These are phyloP conservation scores for Gymnopilus junonius DNA, from an alignment of 768 basidiomycete species.

Conservation along the genomic window DNA sequence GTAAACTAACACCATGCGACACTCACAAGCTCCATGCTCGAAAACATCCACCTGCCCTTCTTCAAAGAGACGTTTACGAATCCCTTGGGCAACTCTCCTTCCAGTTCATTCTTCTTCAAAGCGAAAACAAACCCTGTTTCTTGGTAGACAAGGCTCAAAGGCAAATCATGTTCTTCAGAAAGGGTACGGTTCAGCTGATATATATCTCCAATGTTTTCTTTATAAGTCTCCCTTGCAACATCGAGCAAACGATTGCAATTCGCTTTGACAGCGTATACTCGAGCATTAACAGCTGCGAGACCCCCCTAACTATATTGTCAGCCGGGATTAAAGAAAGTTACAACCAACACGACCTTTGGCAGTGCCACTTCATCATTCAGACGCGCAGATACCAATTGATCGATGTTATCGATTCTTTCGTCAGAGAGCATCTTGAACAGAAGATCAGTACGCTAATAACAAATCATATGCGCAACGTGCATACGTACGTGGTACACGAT, in stretches of 20 bases:
- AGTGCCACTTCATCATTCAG: slow-evolving; percentile 74
- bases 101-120: slow-evolving; percentile 69
- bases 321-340: not conserved
- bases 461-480: not conserved
- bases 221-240: slow-evolving; percentile 93
- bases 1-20: not conserved
- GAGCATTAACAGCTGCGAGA: slow-evolving; percentile 73
- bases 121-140: slow-evolving; percentile 76
- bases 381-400: slow-evolving; percentile 57
- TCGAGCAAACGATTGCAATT: slow-evolving; percentile 86
- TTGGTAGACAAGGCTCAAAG: slow-evolving; percentile 70
- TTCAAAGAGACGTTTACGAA: slow-evolving; percentile 72
- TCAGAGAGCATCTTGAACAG: slow-evolving; percentile 70
- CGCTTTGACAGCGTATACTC: slow-evolving; percentile 90
- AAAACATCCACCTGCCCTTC: slow-evolving; percentile 77
- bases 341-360: slow-evolving; percentile 53
- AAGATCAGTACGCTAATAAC: too few species aligned
- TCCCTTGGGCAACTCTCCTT: slow-evolving; percentile 66
- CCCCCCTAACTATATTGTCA: slow-evolving; percentile 54
- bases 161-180: slow-evolving; percentile 65
- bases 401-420: slow-evolving; percentile 67
- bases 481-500: slow-evolving; percentile 67
- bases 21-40: slow-evolving; percentile 80
- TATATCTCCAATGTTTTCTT: slow-evolving; percentile 91
- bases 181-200: slow-evolving; percentile 65